These are phyloP conservation scores for Ceratocystis alfenasii DNA, from an alignment of 2,329 filamentous ascomycete species.

Conservation along the genomic window DNA sequence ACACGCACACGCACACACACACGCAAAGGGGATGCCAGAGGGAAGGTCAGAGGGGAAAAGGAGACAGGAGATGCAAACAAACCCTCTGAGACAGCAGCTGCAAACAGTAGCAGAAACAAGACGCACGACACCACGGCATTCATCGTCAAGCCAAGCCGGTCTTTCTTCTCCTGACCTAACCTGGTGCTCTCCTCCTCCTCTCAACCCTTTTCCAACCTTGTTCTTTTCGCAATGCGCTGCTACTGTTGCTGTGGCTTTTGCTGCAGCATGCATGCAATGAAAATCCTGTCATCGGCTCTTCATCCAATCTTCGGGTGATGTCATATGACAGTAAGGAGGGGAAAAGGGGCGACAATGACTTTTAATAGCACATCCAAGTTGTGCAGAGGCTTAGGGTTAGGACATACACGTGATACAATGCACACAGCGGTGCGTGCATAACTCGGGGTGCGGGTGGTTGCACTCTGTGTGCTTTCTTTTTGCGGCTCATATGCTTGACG, in stretches of 20 bases:
- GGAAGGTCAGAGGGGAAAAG: too few relatives aligned
- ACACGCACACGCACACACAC: too few relatives aligned
- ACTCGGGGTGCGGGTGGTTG: too few relatives aligned
- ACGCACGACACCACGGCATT: too few relatives aligned
- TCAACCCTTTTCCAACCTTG: background rate
- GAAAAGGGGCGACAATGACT: background rate
- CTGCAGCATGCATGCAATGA: conserved; percentile 6
- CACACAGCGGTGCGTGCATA: too few relatives aligned
- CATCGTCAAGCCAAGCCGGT: background rate
- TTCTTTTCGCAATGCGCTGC: background rate
- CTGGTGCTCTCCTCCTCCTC: background rate
- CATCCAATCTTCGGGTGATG: conserved; percentile 7
- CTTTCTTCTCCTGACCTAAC: background rate
- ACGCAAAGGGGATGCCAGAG: too few relatives aligned
- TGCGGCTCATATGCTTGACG: too few relatives aligned
- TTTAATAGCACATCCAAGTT: background rate
- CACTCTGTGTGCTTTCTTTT: too few relatives aligned
- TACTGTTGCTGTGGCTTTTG: background rate
- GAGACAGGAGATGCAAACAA: too few relatives aligned
- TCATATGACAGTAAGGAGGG: background rate
- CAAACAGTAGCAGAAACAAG: too few relatives aligned
- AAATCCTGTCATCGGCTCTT: conserved; percentile 1
- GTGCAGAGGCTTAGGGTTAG: background rate
- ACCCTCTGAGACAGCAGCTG: too few relatives aligned
- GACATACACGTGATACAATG: too few relatives aligned